These are phyloP conservation scores for Penicillium desertorum DNA, from an alignment of 495 filamentous ascomycete species.

Conservation along the genomic window DNA sequence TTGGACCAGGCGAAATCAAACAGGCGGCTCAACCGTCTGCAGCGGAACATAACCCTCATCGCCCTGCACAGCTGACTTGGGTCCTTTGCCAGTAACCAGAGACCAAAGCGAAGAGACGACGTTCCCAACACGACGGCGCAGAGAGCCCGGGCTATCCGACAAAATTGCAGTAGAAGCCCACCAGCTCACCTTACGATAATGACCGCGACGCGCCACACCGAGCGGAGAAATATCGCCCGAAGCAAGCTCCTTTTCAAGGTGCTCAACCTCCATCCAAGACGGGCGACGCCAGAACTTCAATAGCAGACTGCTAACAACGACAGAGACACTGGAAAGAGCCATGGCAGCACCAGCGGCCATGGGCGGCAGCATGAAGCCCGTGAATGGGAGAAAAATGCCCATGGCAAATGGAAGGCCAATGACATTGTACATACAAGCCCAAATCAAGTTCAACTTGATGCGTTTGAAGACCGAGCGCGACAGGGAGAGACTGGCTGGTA, in stretches of 20 bases:
- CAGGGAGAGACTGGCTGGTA: constrained; percentile 81
- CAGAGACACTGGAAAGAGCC: constrained; percentile 85
- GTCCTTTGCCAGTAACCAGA: constrained; percentile 28
- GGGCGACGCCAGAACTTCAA: constrained; percentile 88
- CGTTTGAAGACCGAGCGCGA: constrained; percentile 82
- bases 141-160: constrained; percentile 21
- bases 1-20: constrained; percentile 15
- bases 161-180: constrained; percentile 31
- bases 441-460: constrained; percentile 90
- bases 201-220: constrained; percentile 1
- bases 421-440: constrained; percentile 91
- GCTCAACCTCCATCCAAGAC: constrained; percentile 79
- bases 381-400: constrained; percentile 86
- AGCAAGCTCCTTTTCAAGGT: constrained; percentile 53
- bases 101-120: constrained; percentile 28
- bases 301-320: constrained; percentile 79
- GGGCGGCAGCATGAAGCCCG: constrained; percentile 83
- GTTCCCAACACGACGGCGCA: constrained; percentile 24
- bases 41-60: constrained; percentile 49
- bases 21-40: constrained; percentile 43
- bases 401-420: constrained; percentile 95
- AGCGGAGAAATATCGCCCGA: constrained; percentile 17
- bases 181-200: constrained; percentile 31
- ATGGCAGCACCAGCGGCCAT: constrained; percentile 96
- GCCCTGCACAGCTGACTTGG: constrained; percentile 18